Evolutionary conservation across 305 asterid species (phyloP), one percentile per base, ranked within the genome.

Genomic region (Rubia tinctorum): DNA sequence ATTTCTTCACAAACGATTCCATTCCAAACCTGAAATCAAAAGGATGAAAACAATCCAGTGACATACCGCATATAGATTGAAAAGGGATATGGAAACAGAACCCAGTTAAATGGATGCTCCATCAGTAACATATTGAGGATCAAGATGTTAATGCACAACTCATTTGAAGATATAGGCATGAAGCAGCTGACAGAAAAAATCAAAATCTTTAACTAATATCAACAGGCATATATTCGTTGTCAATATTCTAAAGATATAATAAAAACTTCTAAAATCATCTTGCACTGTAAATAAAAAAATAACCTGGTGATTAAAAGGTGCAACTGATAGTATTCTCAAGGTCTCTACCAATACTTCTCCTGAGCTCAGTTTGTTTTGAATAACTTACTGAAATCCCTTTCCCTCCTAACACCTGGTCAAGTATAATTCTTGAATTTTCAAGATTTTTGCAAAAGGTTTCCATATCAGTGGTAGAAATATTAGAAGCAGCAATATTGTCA

Each of bases 401-500:
- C 30, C 42, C 78, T 44, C 7, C 73, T 67, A 70, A 74, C 67
- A 71, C 83, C 60, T 58, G 79, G 72, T 56, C 68, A 15, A 88
- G 82, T 13, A 78, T 59, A 67, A 43, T 55, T 82, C 71, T 81
- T 40, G 89, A 92, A 34, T 72, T 79, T 55, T 65, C 75, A 82
- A 92, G 77, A 75, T 82, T 87, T 60, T 40, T 75, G 74, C 20
- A 75, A 51, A 92, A 81, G 43, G 61, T 82, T 58, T 66, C 84
- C 84, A 81, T 77, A 61, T 86, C 91, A 69, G 81, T 78, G 60
- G 82, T 86, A 62, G 90, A 74, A 72, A 84, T 42, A 63, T 81
- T 86, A 68, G 80, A 70, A 53, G 81, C 76, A 45, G 75, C 77
- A 72, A 70, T 63, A 69, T 82, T 80, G 53, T 51, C 75, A 65